Base-by-base conservation (phyloP, 768 basidiomycete species). In the Phaeolepiota aurea region DNA sequence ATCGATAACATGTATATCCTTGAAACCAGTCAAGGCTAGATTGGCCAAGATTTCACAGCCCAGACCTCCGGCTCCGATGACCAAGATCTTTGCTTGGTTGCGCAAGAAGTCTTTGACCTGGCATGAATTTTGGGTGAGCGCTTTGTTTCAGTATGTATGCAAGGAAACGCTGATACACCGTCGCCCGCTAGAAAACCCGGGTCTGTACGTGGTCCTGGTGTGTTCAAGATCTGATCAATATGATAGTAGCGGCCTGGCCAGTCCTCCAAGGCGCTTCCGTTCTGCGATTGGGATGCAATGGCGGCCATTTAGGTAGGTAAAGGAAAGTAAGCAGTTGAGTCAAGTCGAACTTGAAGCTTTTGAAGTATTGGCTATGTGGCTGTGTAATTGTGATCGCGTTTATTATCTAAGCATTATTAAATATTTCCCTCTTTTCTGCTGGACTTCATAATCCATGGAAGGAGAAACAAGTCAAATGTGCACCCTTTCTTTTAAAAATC, bases 1-100 rank as follows among this genome's bases (percentile, higher is more conserved):
- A 71, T 99, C 96, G 57, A 99, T 98, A 45, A 99, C 93, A 69
- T 97, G 91, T 49, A 98, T 96, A 54, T 98, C 88, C 62, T 86
- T 88, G 79, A 98, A 99, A 18, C 96, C 96, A 33, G 89, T 86
- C 50, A 98, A 64, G 16, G 96, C 94, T 37, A 99, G 76, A 62
- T 98, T 96, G 44, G 93, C 87, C 31, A 99, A 72, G 49, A 98
- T 98, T 70, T 99, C 96, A 62, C 87, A 99, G 9, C 96, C 96
- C 31, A 99, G 69, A 42, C 96, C 96, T 22, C 96, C 96, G 20
- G 96, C 96, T 21, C 96, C 96, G 53, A 99, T 98, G 48, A 98
- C 94, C 32, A 98, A 77, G 51, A 97, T 85, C 69, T 96, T 98
- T 58, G 85, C 83, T 46, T 83, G 66, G 34, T 77, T 73, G 39